phyloP scores from a whole-genome alignment of 2,329 filamentous ascomycete species.

The Penicillium sp. region DNA sequence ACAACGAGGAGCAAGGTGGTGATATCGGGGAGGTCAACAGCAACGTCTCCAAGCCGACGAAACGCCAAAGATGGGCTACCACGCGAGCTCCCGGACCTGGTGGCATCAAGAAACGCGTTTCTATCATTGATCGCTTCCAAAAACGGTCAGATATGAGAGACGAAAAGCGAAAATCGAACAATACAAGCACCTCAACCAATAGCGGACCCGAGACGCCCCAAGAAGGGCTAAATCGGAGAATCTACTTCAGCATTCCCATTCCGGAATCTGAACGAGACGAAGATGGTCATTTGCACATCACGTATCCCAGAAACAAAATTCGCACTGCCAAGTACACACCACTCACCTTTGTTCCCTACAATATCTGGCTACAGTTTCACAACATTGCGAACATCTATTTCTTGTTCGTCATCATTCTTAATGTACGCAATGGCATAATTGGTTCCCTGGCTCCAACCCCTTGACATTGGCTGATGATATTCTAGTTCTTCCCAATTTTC shows the following conservation, averaged over 20 bases:
- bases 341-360: constrained; percentile 91
- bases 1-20: constrained; percentile 26
- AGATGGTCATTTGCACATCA: constrained; percentile 67
- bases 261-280: constrained; percentile 74
- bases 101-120: constrained; percentile 74
- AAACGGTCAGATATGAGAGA: constrained; percentile 61
- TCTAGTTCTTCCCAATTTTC: constrained; percentile 91
- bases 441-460: not conserved
- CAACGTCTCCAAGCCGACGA: constrained; percentile 61
- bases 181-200: constrained; percentile 37
- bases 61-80: constrained; percentile 94
- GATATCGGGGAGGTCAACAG: constrained; percentile 34
- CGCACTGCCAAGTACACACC: constrained; percentile 97
- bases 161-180: constrained; percentile 61
- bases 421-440: constrained; percentile 60
- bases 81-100: constrained; percentile 75
- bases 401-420: constrained; percentile 89
- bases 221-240: constrained; percentile 47
- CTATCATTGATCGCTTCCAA: constrained; percentile 73
- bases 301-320: constrained; percentile 91
- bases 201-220: constrained; percentile 24
- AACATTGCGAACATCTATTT: constrained; percentile 99
- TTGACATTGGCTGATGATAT: constrained; percentile 20
- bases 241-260: constrained; percentile 80
- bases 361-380: constrained; percentile 96